Evolutionary conservation across 805 yeast species (phyloP).

Genomic region (Candida broadrunensis): DNA sequence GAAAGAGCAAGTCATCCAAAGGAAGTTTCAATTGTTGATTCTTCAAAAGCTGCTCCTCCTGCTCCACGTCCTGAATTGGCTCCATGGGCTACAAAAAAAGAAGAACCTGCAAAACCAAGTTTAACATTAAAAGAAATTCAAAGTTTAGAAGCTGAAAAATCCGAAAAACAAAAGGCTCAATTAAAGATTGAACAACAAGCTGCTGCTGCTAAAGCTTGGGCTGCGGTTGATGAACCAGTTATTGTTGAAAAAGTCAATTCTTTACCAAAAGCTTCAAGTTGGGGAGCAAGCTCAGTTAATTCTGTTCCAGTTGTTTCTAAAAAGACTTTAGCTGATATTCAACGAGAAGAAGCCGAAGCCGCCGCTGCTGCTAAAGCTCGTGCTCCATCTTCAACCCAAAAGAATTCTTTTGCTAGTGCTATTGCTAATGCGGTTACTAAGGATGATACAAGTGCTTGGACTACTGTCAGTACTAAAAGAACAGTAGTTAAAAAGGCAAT

Average conservation of each 20-base stretch:
- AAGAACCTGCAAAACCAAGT: constrained; percentile 27
- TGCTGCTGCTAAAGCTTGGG: constrained; percentile 16
- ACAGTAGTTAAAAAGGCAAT: constrained; percentile 8
- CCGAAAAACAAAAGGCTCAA: constrained; percentile 34
- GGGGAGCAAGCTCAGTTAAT: constrained; percentile 30
- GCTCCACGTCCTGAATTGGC: constrained; percentile 30
- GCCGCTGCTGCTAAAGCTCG: constrained; percentile 20
- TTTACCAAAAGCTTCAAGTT: constrained; percentile 42
- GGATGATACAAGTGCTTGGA: constrained; percentile 37
- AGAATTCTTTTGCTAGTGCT: constrained; percentile 25
- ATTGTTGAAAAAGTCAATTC: constrained; percentile 16
- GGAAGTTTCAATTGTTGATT: neutral
- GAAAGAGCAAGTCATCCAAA: neutral
- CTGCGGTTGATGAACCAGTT: constrained; percentile 17
- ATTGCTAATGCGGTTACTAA: constrained; percentile 24
- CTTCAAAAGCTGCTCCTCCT: constrained; percentile 9
- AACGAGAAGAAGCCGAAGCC: constrained; percentile 53
- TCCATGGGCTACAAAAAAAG: constrained; percentile 50
- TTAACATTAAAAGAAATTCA: constrained; percentile 52
- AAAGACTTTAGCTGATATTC: constrained; percentile 60
- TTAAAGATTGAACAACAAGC: constrained; percentile 20
- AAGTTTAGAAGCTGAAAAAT: constrained; percentile 44
- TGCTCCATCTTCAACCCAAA: constrained; percentile 10
- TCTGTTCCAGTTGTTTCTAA: constrained; percentile 20
- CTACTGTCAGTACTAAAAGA: constrained; percentile 40